A percentile compares a stretch with the other conserved stretches of the same genome.
These are phyloP conservation scores for Blastomyces parvus DNA, from an alignment of 2,329 filamentous ascomycete genomes.

Conservation along the genomic window DNA sequence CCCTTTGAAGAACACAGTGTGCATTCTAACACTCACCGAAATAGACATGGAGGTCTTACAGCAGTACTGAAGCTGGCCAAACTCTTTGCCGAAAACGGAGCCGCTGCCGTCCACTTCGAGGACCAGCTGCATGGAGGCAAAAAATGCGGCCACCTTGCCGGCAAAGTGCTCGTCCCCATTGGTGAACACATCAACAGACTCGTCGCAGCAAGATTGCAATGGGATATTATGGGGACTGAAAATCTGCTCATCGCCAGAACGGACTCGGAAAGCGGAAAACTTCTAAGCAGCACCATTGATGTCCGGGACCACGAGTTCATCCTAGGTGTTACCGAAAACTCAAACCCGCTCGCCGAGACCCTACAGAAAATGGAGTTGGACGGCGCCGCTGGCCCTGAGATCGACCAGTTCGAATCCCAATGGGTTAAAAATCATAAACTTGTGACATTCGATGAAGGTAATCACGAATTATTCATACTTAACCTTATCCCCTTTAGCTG, in stretches of 20 bases:
- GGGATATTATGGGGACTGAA: constrained; percentile 95
- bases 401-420: constrained; percentile 72
- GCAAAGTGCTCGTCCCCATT: constrained; percentile 87
- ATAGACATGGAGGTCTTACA: constrained; percentile 75
- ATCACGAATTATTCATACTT: not conserved
- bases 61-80: constrained; percentile 94
- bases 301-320: constrained; percentile 96
- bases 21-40: not conserved
- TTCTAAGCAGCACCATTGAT: constrained; percentile 85
- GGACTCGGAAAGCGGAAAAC: constrained; percentile 85
- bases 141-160: constrained; percentile 93
- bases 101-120: constrained; percentile 93
- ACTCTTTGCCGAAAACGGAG: constrained; percentile 93
- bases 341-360: constrained; percentile 74
- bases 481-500: not conserved
- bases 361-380: constrained; percentile 79
- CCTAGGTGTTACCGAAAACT: constrained; percentile 69
- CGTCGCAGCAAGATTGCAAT: constrained; percentile 85
- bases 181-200: constrained; percentile 96
- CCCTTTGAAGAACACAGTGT: not conserved
- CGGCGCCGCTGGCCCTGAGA: constrained; percentile 67
- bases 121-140: constrained; percentile 97
- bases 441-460: constrained; percentile 77
- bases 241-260: constrained; percentile 92
- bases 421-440: constrained; percentile 85